A percentile compares a stretch with the other conserved stretches of the same genome.
These are phyloP conservation scores for Trifolium dubium DNA, from an alignment of 306 rosid species.

Conservation along the genomic window DNA sequence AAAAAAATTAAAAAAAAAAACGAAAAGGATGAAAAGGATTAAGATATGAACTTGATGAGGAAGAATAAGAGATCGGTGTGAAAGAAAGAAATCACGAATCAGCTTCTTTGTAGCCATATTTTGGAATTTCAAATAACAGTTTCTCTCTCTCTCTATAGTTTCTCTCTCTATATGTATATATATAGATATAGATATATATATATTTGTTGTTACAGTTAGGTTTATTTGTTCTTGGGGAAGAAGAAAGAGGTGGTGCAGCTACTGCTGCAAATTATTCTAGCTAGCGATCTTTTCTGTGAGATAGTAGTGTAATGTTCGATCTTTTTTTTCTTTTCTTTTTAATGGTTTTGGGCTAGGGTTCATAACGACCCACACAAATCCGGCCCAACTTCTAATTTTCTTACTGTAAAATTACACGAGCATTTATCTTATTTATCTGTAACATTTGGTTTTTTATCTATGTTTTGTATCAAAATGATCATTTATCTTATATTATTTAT, in stretches of 20 bases:
- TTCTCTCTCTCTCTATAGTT: background rate
- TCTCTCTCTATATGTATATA: background rate
- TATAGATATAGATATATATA: no score
- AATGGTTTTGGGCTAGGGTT: background rate
- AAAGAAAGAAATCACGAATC: slow-evolving; percentile 72
- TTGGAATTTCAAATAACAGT: background rate
- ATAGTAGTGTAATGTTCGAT: background rate
- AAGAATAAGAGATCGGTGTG: slow-evolving; percentile 53
- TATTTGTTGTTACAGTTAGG: background rate
- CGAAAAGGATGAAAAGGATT: background rate
- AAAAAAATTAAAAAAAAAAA: background rate
- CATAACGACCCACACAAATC: background rate
- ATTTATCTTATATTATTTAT: no score
- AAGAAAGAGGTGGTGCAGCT: slow-evolving; percentile 21
- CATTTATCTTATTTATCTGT: no score
- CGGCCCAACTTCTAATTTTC: background rate
- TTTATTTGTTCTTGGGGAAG: background rate
- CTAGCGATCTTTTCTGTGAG: background rate
- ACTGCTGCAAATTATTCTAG: slow-evolving; percentile 6
- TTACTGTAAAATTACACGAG: no score
- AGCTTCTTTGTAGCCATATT: slow-evolving; percentile 74
- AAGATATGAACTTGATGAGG: slow-evolving; percentile 54
- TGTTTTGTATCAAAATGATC: no score
- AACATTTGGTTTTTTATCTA: no score
- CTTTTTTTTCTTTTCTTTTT: background rate